Percentiles rank a stretch among this genome's conserved stretches.
Conservation (phyloP, 1,284 basidiomycete species). For the Cystobasidium sp. region DNA sequence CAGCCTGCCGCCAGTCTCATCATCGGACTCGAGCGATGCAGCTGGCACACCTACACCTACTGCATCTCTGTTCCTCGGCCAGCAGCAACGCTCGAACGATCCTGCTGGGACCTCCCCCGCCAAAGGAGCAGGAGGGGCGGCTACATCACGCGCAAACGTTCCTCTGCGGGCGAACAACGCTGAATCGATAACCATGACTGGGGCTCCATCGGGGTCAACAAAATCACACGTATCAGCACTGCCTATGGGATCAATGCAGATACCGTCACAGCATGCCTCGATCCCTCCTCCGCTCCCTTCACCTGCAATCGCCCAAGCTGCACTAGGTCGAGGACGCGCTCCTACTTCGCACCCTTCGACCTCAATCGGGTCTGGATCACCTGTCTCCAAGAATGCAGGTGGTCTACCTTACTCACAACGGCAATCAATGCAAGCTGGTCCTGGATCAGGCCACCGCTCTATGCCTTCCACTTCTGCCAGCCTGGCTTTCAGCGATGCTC, state of each 20-base stretch:
- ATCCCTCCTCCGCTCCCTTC: slow-evolving; percentile 21
- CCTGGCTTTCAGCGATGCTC: slow-evolving; percentile 36
- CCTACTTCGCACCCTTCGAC: slow-evolving; percentile 19
- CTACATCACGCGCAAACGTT: slow-evolving; percentile 2
- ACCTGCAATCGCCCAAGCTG: slow-evolving; percentile 25
- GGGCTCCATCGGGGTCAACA: slow-evolving; percentile 11
- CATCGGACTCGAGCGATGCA: slow-evolving; percentile 12
- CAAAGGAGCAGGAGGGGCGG: neutral
- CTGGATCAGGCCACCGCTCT: slow-evolving; percentile 27
- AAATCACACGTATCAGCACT: neutral
- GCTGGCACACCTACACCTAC: slow-evolving; percentile 31
- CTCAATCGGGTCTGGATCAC: slow-evolving; percentile 10
- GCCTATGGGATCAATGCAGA: slow-evolving; percentile 15
- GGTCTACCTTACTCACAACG: neutral
- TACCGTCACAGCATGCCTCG: slow-evolving; percentile 9
- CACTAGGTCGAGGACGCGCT: slow-evolving; percentile 37
- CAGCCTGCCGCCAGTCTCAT: neutral
- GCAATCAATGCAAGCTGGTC: neutral
- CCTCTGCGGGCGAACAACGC: neutral
- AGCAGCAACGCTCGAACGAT: neutral
- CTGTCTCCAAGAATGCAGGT: slow-evolving; percentile 8
- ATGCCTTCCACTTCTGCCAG: slow-evolving; percentile 39
- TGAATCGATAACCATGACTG: neutral
- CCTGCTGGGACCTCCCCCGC: neutral
- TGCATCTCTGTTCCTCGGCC: slow-evolving; percentile 23